phyloP scores from a whole-genome alignment of 1,284 basidiomycete species.

The Cystobasidium sp. region DNA sequence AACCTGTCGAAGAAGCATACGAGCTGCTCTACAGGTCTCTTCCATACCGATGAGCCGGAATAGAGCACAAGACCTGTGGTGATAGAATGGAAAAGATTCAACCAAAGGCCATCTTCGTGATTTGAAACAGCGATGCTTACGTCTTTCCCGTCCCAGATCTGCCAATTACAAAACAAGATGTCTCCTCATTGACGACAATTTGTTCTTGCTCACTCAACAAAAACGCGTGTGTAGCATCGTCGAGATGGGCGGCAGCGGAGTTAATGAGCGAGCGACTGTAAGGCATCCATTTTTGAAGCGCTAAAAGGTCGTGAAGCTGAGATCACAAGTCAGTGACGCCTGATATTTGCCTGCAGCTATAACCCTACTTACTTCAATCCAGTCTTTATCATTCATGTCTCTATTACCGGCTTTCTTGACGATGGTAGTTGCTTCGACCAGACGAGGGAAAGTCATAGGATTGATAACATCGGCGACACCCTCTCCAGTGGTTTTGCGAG shows the following conservation, averaged over 20 bases:
- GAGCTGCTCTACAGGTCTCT: neutral
- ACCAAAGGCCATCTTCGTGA: no score
- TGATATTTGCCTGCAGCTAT: neutral
- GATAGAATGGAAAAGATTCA: no score
- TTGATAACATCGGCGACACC: conserved; percentile 30
- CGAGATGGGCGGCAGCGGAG: conserved; percentile 61
- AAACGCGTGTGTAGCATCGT: conserved; percentile 63
- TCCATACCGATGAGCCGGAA: conserved; percentile 40
- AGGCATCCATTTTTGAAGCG: conserved; percentile 68
- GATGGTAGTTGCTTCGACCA: conserved; percentile 45
- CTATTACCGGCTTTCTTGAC: conserved; percentile 14
- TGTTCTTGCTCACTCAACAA: conserved; percentile 66
- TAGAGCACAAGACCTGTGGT: conserved; percentile 14
- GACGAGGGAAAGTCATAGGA: conserved; percentile 18
- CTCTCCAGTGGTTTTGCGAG: conserved; percentile 45
- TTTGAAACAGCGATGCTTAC: conserved; percentile 67
- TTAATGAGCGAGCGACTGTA: conserved; percentile 62
- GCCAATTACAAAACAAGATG: conserved; percentile 71
- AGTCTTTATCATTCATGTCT: neutral
- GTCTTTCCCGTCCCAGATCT: conserved; percentile 79
- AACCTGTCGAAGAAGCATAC: conserved; percentile 68
- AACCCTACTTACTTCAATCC: neutral
- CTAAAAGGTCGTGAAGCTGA: conserved; percentile 60
- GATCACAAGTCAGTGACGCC: neutral
- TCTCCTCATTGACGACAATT: conserved; percentile 65